Evolutionary conservation across 1,139 yeast species (phyloP).

Genomic region (Suhomyces taliae): DNA sequence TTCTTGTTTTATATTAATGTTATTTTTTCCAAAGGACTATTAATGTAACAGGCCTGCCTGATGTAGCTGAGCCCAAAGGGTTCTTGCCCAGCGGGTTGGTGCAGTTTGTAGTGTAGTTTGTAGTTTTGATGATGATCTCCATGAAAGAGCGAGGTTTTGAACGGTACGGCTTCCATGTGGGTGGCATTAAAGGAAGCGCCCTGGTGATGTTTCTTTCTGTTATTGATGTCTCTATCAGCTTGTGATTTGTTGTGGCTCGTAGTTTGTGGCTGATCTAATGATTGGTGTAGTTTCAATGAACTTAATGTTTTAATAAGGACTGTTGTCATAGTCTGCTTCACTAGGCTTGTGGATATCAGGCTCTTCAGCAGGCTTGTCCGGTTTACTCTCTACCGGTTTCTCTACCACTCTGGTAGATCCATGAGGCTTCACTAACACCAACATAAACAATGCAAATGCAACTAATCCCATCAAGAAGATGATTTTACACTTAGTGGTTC

Average conservation of each 20-base stretch:
- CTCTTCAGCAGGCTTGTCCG: conserved; percentile 11
- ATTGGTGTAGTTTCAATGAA: no score
- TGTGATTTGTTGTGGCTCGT: no score
- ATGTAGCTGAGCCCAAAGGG: background rate
- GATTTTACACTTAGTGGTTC: conserved; percentile 88
- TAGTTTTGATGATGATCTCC: no score
- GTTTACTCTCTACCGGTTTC: conserved; percentile 1
- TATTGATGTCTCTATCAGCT: no score
- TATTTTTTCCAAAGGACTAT: background rate
- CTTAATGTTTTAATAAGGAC: no score
- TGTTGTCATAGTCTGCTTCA: background rate
- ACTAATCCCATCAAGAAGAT: conserved; percentile 70
- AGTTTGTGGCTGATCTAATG: no score
- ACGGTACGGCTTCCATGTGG: no score
- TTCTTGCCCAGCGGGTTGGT: background rate
- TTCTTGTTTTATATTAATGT: background rate
- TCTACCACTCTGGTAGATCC: conserved; percentile 21
- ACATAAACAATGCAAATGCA: conserved; percentile 68
- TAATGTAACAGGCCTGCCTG: conserved; percentile 7
- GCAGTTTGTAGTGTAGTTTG: no score
- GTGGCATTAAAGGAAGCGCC: no score
- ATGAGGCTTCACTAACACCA: conserved; percentile 69
- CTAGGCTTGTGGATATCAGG: background rate
- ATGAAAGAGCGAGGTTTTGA: no score
- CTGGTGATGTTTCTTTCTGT: no score